These are phyloP conservation scores for Graphiopsis chlorocephala DNA, from an alignment of 2,329 filamentous ascomycete species.

Conservation along the genomic window DNA sequence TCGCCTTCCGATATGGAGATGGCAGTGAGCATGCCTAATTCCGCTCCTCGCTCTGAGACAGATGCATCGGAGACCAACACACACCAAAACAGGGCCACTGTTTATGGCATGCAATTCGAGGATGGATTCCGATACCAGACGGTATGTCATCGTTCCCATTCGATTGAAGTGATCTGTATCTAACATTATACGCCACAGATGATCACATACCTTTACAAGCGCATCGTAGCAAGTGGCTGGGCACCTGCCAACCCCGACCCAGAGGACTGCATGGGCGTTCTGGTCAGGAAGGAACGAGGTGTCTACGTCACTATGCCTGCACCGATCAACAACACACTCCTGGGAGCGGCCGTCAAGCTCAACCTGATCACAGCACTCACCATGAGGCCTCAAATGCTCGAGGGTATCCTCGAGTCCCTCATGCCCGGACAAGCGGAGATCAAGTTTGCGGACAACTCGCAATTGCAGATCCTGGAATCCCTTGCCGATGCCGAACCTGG, in stretches of 20 bases:
- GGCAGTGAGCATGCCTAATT: background rate
- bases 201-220: conserved; percentile 11
- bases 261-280: conserved; percentile 10
- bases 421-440: background rate
- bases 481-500: background rate
- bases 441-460: conserved; percentile 3
- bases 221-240: conserved; percentile 5
- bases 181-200: background rate
- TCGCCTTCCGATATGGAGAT: background rate
- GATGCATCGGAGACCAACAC: background rate
- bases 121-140: conserved; percentile 11
- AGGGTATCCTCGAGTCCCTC: conserved; percentile 1
- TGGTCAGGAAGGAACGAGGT: conserved; percentile 5
- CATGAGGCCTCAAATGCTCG: conserved; percentile 12
- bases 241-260: conserved; percentile 1
- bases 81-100: background rate
- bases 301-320: conserved; percentile 2
- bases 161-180: background rate
- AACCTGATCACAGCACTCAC: conserved; percentile 8
- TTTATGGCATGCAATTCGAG: conserved; percentile 1
- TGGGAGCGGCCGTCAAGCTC: conserved; percentile 1
- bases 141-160: background rate
- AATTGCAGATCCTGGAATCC: conserved; percentile 3
- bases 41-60: background rate
- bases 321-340: conserved; percentile 6